Conservation (phyloP, 495 filamentous ascomycete genomes). For the Aspergillus ostianus region DNA sequence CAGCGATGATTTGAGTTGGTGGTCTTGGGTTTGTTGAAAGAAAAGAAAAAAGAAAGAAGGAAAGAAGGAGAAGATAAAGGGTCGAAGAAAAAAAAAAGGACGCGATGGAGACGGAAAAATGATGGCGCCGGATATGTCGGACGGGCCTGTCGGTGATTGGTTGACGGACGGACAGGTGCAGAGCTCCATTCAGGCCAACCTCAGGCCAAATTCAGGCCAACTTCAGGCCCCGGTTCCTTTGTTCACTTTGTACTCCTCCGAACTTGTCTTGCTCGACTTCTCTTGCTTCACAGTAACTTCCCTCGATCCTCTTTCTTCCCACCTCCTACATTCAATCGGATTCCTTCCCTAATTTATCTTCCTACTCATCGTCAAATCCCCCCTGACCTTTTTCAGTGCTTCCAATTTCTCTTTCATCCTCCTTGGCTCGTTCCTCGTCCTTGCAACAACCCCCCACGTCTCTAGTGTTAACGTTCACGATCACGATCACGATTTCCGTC, state of each 20-base stretch:
- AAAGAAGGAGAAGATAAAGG: slow-evolving; percentile 2
- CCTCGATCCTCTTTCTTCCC: slow-evolving; percentile 6
- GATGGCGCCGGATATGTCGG: slow-evolving; percentile 26
- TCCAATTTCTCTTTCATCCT: slow-evolving; percentile 9
- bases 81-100: slow-evolving; percentile 11
- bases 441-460: slow-evolving; percentile 3
- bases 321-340: background rate
- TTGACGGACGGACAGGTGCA: slow-evolving; percentile 19
- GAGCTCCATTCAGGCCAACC: slow-evolving; percentile 8
- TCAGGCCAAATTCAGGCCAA: background rate
- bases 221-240: background rate
- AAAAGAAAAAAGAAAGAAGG: slow-evolving; percentile 39
- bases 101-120: slow-evolving; percentile 32
- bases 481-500: slow-evolving; percentile 25
- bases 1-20: slow-evolving; percentile 93
- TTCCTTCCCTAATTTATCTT: background rate
- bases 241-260: background rate
- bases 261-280: slow-evolving; percentile 5
- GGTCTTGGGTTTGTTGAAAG: slow-evolving; percentile 65
- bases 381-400: background rate
- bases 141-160: slow-evolving; percentile 34
- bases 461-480: slow-evolving; percentile 19
- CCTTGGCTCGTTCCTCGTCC: slow-evolving; percentile 6
- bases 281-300: slow-evolving; percentile 6
- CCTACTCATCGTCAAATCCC: background rate